Percentiles rank a stretch among this genome's conserved stretches.
These are phyloP conservation scores for Stephanodiscus minutulus DNA, from an alignment of 108 stramenopile genomes.

Conservation along the genomic window DNA sequence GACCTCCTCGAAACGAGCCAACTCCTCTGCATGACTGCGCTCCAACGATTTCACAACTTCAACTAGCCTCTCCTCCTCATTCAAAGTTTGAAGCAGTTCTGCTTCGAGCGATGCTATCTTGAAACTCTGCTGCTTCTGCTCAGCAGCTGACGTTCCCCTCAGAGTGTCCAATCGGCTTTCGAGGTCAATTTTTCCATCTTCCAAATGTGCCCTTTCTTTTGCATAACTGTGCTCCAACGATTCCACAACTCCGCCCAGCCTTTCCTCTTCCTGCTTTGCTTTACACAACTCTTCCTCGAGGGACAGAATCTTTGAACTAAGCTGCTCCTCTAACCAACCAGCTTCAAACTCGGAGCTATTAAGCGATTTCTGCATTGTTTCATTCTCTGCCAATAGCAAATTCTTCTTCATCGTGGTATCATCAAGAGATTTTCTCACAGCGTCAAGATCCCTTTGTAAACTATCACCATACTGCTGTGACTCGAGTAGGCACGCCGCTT, in stretches of 20 bases:
- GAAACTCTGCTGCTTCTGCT: neutral
- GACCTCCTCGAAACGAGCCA: no score
- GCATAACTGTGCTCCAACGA: neutral
- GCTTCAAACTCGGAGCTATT: neutral
- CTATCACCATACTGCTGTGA: neutral
- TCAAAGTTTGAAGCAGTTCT: no score
- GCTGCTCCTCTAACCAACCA: constrained; percentile 1
- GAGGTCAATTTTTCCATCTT: constrained; percentile 1
- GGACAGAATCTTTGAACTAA: constrained; percentile 4
- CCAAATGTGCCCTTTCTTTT: neutral
- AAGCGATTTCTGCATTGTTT: neutral
- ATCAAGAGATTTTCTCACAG: neutral
- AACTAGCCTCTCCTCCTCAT: no score
- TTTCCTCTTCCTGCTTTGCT: neutral
- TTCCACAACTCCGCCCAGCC: neutral
- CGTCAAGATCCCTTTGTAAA: neutral
- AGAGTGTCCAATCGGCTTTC: neutral
- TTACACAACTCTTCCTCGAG: constrained; percentile 4
- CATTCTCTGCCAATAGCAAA: neutral
- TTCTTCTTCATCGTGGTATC: no score
- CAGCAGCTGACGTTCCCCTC: neutral
- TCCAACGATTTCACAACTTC: no score
- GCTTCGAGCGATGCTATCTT: no score
- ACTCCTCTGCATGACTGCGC: no score
- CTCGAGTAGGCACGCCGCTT: neutral